Evolutionary conservation across 2,329 filamentous ascomycete genomes (phyloP), one percentile per base, ranked within the genome.

Genomic region (Scleromitrula shiraiana): DNA sequence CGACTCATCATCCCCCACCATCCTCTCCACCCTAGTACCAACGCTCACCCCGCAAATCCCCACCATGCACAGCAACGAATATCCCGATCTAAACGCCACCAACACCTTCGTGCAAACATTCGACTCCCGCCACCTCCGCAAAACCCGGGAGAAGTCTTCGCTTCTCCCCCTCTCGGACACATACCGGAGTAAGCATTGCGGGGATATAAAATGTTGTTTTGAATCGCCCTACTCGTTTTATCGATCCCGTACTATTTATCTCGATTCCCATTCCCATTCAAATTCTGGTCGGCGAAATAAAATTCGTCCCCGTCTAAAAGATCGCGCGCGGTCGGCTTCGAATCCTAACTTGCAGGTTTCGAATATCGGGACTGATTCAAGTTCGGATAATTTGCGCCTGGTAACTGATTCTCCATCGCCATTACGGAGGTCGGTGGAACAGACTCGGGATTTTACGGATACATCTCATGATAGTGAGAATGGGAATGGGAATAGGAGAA

Each of bases 141-240:
- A 24, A 19, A 5, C 15, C 2, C 44, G 36, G 2, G 5, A 7
- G 19, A 7, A 8, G 7, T n/a, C 8, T 2, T 2, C 22, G 8
- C 15, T 9, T 7, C 6, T 22, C 14, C 35, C 35, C 7, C 15
- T 4, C 5, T 14, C 26, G 23, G 44, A 46, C 14, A 46, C 44
- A 12, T 46, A 46, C 15, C 35, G 35, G 12, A 35, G 36, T n/a
- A 46, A 41, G 5, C 44, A 46, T 17, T 46, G 35, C 36, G 44
- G 44, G 5, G 44, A 46, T 19, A 24, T 30, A 33, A 46, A 20
- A 1, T 46, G 44, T 24, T 46, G 44, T 24, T 41, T 46, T 24
- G 17, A 19, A 9, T 24, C 35, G 2, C 36, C 44, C 2, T 46
- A 46, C n/a, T 41, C 44, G 6, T 33, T 32, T n/a, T 46, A 40